Conservation (phyloP, 345 rosid genomes). For the Linum trigynum region DNA sequence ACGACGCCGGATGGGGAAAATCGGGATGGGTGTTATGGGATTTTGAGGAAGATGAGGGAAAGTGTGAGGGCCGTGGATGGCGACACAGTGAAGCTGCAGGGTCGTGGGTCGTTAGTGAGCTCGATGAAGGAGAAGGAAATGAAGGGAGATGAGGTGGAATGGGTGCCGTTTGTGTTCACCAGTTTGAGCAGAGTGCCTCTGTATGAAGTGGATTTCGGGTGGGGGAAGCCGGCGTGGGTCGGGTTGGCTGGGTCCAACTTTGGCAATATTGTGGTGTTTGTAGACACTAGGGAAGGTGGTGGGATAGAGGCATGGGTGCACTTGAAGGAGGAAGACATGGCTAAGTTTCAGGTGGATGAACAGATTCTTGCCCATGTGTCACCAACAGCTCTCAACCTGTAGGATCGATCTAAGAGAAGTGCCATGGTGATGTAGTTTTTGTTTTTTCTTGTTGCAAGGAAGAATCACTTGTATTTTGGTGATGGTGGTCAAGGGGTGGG, state of each 20-base stretch:
- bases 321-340: constrained; percentile 12
- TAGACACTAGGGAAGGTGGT: constrained; percentile 6
- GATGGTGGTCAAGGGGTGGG: too few species aligned
- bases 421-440: too few species aligned
- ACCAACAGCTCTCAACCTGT: neutral
- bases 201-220: neutral
- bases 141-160: neutral
- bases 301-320: constrained; percentile 12
- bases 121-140: neutral
- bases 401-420: too few species aligned
- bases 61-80: neutral
- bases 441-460: too few species aligned
- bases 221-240: constrained; percentile 1
- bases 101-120: neutral
- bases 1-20: neutral
- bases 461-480: too few species aligned
- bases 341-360: neutral
- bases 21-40: neutral
- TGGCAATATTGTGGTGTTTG: neutral
- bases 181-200: constrained; percentile 9
- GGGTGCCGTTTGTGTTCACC: neutral
- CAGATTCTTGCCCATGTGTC: constrained; percentile 2
- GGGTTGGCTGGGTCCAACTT: neutral
- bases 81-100: constrained; percentile 4
- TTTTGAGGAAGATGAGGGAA: constrained; percentile 1